Percentiles rank a stretch among this genome's conserved stretches.
Conservation (phyloP, 495 filamentous ascomycete genomes). For the Rhizodiscina lignyota region DNA sequence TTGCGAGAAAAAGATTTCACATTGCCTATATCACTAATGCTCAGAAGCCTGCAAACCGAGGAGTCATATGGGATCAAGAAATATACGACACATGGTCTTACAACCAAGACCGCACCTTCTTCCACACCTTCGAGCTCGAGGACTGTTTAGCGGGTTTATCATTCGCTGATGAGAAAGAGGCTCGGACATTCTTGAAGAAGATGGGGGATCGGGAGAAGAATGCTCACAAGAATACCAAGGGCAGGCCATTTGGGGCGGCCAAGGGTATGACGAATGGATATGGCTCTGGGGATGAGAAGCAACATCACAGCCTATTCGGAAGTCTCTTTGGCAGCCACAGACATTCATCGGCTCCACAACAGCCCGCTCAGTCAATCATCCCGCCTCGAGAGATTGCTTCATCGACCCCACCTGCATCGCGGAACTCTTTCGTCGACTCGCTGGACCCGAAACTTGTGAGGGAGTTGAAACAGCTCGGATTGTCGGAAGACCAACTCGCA, state of each 20-base stretch:
- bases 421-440: too few relatives aligned
- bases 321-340: constrained; percentile 50
- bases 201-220: constrained; percentile 88
- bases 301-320: constrained; percentile 9
- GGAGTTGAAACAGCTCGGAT: constrained; percentile 70
- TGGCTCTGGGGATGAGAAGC: constrained; percentile 19
- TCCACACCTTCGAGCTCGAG: constrained; percentile 92
- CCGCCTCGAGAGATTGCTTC: constrained; percentile 18
- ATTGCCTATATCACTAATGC: not conserved
- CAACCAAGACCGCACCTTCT: constrained; percentile 91
- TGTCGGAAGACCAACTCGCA: constrained; percentile 80
- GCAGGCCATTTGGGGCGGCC: constrained; percentile 42
- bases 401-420: constrained; percentile 11
- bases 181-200: constrained; percentile 85
- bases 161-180: constrained; percentile 92
- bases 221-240: constrained; percentile 67
- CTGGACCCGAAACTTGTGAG: constrained; percentile 42
- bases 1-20: constrained; percentile 6
- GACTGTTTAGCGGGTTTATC: constrained; percentile 77
- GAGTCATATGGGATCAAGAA: constrained; percentile 97
- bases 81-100: constrained; percentile 89
- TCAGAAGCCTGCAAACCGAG: constrained; percentile 52
- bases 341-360: constrained; percentile 41
- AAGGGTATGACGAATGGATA: constrained; percentile 29
- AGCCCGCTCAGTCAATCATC: constrained; percentile 32